Percentiles rank a stretch among this genome's conserved stretches.
Evolutionary conservation across 106 monocot genomes (phyloP).

Genomic region (Cymbidium sinense): DNA sequence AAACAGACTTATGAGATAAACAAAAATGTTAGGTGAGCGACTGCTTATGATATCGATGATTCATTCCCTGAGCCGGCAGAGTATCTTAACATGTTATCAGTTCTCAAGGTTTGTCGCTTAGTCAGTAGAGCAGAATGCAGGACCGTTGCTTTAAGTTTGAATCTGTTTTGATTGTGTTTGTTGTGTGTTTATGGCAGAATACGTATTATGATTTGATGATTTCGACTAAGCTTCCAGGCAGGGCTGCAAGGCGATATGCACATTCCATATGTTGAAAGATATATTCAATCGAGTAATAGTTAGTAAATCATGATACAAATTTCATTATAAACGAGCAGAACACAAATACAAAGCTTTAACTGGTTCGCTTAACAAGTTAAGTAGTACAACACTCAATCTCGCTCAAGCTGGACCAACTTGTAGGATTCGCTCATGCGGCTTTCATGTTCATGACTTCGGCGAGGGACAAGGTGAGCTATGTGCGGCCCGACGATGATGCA

Average conservation of each 20-base stretch:
- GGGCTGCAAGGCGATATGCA: too few relatives aligned
- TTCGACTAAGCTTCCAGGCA: slow-evolving; percentile 47
- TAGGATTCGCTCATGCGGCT: slow-evolving; percentile 69
- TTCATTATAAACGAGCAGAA: too few relatives aligned
- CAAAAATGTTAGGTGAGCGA: slow-evolving; percentile 88
- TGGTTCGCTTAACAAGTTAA: too few relatives aligned
- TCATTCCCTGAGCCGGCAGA: slow-evolving; percentile 70
- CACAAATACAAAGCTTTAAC: too few relatives aligned
- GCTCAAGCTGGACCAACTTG: background rate
- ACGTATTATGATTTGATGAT: slow-evolving; percentile 82
- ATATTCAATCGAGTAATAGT: too few relatives aligned
- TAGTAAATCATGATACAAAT: too few relatives aligned
- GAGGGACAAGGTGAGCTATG: slow-evolving; percentile 69
- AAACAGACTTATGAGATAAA: slow-evolving; percentile 84
- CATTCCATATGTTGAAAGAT: too few relatives aligned
- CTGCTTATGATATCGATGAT: slow-evolving; percentile 63
- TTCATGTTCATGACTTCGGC: slow-evolving; percentile 83
- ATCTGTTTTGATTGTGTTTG: background rate
- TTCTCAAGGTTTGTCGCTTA: slow-evolving; percentile 41
- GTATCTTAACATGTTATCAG: slow-evolving; percentile 74
- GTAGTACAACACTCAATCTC: too few relatives aligned
- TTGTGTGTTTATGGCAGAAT: slow-evolving; percentile 32
- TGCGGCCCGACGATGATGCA: slow-evolving; percentile 77
- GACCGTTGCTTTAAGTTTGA: too few relatives aligned
- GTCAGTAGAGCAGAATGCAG: too few relatives aligned